These are phyloP conservation scores for Sugiyamaella novakii DNA, from an alignment of 1,139 yeast genomes.

Conservation along the genomic window DNA sequence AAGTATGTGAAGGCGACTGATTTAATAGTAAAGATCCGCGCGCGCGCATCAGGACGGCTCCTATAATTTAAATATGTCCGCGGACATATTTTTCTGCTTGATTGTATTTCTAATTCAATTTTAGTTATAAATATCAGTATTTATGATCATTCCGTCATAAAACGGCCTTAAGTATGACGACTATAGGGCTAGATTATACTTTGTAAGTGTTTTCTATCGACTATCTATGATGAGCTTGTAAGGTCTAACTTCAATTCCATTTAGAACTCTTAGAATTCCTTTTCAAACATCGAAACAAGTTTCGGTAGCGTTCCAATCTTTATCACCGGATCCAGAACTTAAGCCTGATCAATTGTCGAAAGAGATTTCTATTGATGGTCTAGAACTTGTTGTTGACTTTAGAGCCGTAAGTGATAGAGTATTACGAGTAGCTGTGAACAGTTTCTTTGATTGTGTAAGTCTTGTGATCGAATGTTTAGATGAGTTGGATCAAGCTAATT, in stretches of 20 bases:
- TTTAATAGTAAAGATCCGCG: no score
- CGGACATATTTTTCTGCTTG: background rate
- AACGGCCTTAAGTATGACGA: no score
- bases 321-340: conserved; percentile 78
- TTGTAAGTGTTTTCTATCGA: no score
- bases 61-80: conserved; percentile 1
- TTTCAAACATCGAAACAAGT: conserved; percentile 65
- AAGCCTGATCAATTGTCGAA: conserved; percentile 51
- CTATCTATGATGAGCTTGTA: no score
- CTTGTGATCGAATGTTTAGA: conserved; percentile 70
- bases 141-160: no score
- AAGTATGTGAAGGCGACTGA: no score
- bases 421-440: conserved; percentile 70
- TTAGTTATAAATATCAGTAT: no score
- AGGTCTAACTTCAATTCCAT: no score
- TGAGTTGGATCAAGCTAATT: conserved; percentile 49
- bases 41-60: no score
- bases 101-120: background rate
- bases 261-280: conserved; percentile 57
- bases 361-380: conserved; percentile 28
- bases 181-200: conserved; percentile 11
- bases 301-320: conserved; percentile 56
- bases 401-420: conserved; percentile 63
- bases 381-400: conserved; percentile 50
- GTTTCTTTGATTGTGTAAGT: conserved; percentile 63